These are phyloP conservation scores for Agaricus sinodeliciosus DNA, from an alignment of 768 basidiomycete species.

Conservation along the genomic window DNA sequence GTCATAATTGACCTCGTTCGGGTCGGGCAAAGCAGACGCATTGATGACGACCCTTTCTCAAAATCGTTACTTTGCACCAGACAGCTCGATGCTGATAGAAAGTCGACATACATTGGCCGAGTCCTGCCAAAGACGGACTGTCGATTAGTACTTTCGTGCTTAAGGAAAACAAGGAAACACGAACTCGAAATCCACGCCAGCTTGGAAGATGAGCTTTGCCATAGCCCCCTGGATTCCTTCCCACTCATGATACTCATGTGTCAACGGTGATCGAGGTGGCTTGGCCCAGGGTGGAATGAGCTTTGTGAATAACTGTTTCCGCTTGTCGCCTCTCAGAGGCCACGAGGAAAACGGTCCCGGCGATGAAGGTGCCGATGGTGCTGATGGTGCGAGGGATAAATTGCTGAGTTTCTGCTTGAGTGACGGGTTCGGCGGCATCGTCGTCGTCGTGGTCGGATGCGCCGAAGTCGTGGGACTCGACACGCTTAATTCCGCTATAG, in stretches of 20 bases:
- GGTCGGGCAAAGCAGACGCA: slow-evolving; percentile 80
- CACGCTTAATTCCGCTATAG: neutral
- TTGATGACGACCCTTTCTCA: slow-evolving; percentile 68
- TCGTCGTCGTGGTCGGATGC: neutral
- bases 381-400: slow-evolving; percentile 47
- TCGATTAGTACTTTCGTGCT: neutral
- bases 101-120: slow-evolving; percentile 67
- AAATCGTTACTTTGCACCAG: slow-evolving; percentile 11
- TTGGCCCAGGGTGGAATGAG: slow-evolving; percentile 51
- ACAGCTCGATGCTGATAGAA: slow-evolving; percentile 1
- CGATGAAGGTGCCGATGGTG: slow-evolving; percentile 32
- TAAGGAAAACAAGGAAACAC: slow-evolving; percentile 19
- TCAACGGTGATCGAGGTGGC: slow-evolving; percentile 19
- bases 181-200: slow-evolving; percentile 87
- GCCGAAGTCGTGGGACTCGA: slow-evolving; percentile 4
- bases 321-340: slow-evolving; percentile 11
- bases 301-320: slow-evolving; percentile 21
- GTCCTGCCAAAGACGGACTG: slow-evolving; percentile 44
- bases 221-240: slow-evolving; percentile 63
- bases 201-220: slow-evolving; percentile 74
- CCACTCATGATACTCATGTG: slow-evolving; percentile 39
- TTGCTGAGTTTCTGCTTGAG: slow-evolving; percentile 66
- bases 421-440: slow-evolving; percentile 25
- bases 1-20: slow-evolving; percentile 71
- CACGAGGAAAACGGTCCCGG: slow-evolving; percentile 6